These are phyloP conservation scores for Solanum bukasovii DNA, from an alignment of 257 asterid species.

Conservation along the genomic window DNA sequence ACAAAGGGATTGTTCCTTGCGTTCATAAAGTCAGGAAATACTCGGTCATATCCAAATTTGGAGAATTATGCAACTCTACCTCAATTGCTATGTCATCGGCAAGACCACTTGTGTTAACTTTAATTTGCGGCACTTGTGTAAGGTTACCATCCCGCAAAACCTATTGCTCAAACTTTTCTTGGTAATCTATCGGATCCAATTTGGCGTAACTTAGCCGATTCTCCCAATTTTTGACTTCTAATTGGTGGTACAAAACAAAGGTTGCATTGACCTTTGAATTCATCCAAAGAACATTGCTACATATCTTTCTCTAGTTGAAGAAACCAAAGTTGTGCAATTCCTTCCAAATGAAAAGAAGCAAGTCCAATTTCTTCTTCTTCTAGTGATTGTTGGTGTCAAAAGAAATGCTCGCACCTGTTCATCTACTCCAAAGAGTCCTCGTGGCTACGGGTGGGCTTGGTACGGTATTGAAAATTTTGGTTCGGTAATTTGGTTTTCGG, in stretches of 20 bases:
- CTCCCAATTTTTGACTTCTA: neutral
- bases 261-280: neutral
- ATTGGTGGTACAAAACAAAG: neutral
- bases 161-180: neutral
- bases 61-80: neutral
- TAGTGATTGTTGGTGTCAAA: neutral
- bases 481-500: neutral
- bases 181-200: neutral
- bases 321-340: neutral
- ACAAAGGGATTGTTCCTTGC: neutral
- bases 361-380: neutral
- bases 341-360: neutral
- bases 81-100: neutral
- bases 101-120: neutral
- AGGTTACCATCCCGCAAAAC: neutral
- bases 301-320: neutral
- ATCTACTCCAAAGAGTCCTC: neutral
- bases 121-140: neutral
- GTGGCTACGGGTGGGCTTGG: neutral
- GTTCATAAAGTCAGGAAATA: too few species aligned
- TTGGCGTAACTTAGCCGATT: neutral
- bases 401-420: neutral
- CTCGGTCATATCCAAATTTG: neutral
- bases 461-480: neutral
- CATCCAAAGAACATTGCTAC: neutral